Percentiles rank a stretch among this genome's conserved stretches.
These are phyloP conservation scores for Primulina eburnea DNA, from an alignment of 257 asterid genomes.

Conservation along the genomic window DNA sequence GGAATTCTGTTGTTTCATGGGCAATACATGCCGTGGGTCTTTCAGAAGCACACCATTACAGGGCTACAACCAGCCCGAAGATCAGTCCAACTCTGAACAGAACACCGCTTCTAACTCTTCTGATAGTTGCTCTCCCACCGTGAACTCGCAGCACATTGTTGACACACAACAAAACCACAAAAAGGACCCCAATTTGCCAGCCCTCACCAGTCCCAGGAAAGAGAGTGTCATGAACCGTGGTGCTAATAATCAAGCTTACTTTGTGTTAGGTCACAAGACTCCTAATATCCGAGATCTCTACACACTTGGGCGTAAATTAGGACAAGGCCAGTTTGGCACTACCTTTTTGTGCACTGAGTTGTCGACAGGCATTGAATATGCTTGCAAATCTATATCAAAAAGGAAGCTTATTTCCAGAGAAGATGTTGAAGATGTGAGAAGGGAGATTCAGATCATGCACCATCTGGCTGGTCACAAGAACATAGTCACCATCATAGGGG, in stretches of 20 bases:
- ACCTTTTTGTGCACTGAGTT: slow-evolving; percentile 72
- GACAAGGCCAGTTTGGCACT: slow-evolving; percentile 91
- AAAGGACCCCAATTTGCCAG: slow-evolving; percentile 32
- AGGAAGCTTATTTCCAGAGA: slow-evolving; percentile 80
- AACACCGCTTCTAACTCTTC: slow-evolving; percentile 40
- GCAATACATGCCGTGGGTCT: slow-evolving; percentile 99
- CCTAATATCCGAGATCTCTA: slow-evolving; percentile 73
- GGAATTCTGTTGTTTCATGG: slow-evolving; percentile 69
- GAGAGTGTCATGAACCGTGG: slow-evolving; percentile 64
- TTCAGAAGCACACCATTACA: slow-evolving; percentile 56
- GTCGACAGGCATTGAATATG: slow-evolving; percentile 57
- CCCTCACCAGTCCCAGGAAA: slow-evolving; percentile 41
- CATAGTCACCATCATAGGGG: slow-evolving; percentile 86
- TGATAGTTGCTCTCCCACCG: slow-evolving; percentile 39
- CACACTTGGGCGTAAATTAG: slow-evolving; percentile 73
- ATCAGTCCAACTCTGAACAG: slow-evolving; percentile 43
- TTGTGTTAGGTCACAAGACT: slow-evolving; percentile 75
- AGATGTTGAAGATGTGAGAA: slow-evolving; percentile 84
- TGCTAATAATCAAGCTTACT: slow-evolving; percentile 49
- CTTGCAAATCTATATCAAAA: slow-evolving; percentile 89
- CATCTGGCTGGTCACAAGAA: slow-evolving; percentile 88
- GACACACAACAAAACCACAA: slow-evolving; percentile 28
- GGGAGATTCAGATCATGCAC: slow-evolving; percentile 98
- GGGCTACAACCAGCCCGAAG: slow-evolving; percentile 62
- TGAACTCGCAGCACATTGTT: slow-evolving; percentile 33